Evolutionary conservation across 192 early-diverging fungal genomes (phyloP).

Genomic region (Rhizoclosmatium sp.): DNA sequence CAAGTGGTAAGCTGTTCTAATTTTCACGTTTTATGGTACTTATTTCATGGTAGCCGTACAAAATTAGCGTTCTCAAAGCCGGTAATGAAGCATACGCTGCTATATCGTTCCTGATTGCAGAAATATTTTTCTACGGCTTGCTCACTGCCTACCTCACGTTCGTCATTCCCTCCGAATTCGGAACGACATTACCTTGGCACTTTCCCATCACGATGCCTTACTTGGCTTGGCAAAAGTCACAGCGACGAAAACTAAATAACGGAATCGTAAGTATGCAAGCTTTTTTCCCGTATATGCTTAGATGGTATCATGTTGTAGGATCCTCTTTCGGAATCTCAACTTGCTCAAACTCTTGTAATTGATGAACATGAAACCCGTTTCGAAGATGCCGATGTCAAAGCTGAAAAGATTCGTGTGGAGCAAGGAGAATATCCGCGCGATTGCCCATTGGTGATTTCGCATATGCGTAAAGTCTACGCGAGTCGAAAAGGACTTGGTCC

Average conservation of each 20-base stretch:
- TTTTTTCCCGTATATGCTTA: neutral
- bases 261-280: conserved; percentile 18
- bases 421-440: conserved; percentile 47
- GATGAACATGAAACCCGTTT: conserved; percentile 22
- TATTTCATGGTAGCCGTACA: conserved; percentile 55
- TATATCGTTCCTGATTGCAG: conserved; percentile 63
- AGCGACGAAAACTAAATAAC: conserved; percentile 27
- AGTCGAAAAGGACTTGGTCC: conserved; percentile 44
- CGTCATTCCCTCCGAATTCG: conserved; percentile 72
- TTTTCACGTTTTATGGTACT: neutral
- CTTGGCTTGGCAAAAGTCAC: conserved; percentile 39
- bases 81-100: conserved; percentile 65
- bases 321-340: conserved; percentile 59
- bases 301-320: conserved; percentile 42
- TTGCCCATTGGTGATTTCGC: conserved; percentile 66
- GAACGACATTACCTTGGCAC: conserved; percentile 70
- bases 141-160: conserved; percentile 50
- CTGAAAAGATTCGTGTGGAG: conserved; percentile 62
- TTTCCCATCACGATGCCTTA: conserved; percentile 56
- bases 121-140: conserved; percentile 52
- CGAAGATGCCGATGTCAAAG: conserved; percentile 73
- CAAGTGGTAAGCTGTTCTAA: conserved; percentile 34
- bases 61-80: conserved; percentile 53
- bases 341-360: conserved; percentile 34
- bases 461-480: conserved; percentile 72